Evolutionary conservation across 768 basidiomycete genomes (phyloP), one percentile per base, ranked within the genome.

Genomic region (Suillus lakei): DNA sequence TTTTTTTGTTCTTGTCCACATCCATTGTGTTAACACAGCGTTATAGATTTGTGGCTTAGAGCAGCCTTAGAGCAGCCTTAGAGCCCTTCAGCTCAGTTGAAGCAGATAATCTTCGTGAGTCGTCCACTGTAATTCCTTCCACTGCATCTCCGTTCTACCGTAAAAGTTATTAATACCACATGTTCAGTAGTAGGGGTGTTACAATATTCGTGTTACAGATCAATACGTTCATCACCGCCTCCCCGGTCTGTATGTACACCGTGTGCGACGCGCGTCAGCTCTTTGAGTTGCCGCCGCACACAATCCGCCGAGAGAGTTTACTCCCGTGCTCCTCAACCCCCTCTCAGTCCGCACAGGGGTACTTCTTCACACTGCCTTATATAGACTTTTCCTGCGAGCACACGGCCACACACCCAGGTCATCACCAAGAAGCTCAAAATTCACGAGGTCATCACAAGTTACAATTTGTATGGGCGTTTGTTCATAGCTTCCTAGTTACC

Each of bases 1-100:
- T 44, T 39, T 18, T 61, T n/a, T 64, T 66, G 44, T 60, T 61
- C 26, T 44, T 26, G 38, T 38, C 26, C 1, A 59, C 38, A 51
- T 41, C n/a, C n/a, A n/a, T n/a, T n/a, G n/a, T n/a, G n/a, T n/a
- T n/a, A n/a, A n/a, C n/a, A n/a, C n/a, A 18, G 39, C 9, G 50
- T 28, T 51, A 16, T 28, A 46, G 46, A n/a, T n/a, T n/a, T n/a
- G n/a, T 13, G 15, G 26, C 48, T 50, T 5, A 3, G 26, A 28
- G 48, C 26, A 26, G 13, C 26, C 28, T 28, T 50, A 50, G 50
- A 28, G 26, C 26, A 51, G 26, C 23, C 26, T 18, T 8, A 4
- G 26, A 16, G 16, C 50, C 28, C 50, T 26, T 50, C 23, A 50
- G 4, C 46, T 48, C 6, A 23, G n/a, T n/a, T n/a, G n/a, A n/a